Conservation (phyloP, 2,329 filamentous ascomycete genomes). For the Botrytis byssoidea region DNA sequence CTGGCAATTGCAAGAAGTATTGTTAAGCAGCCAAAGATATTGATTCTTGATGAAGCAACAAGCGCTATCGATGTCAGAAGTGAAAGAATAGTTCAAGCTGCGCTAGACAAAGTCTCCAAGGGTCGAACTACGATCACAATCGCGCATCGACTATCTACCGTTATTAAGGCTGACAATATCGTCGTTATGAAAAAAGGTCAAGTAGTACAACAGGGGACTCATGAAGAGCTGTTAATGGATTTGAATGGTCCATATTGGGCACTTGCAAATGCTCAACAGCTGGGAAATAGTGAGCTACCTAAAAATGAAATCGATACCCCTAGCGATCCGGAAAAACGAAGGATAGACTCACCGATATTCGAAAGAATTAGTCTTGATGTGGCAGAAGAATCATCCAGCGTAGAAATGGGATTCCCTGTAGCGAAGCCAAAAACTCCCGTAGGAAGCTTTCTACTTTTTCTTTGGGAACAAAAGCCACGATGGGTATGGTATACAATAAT, state of each 20-base stretch:
- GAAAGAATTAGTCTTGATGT: slow-evolving; percentile 9
- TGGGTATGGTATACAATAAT: slow-evolving; percentile 16
- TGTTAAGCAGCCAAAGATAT: slow-evolving; percentile 55
- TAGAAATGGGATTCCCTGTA: neutral
- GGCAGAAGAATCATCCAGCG: neutral
- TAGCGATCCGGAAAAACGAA: neutral
- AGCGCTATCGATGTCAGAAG: slow-evolving; percentile 76
- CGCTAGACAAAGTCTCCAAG: slow-evolving; percentile 75
- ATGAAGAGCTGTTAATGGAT: slow-evolving; percentile 60
- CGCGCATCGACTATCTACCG: slow-evolving; percentile 83
- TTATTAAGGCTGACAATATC: slow-evolving; percentile 87
- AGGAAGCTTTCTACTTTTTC: slow-evolving; percentile 25
- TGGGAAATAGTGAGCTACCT: slow-evolving; percentile 34
- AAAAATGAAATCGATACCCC: neutral
- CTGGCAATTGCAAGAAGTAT: slow-evolving; percentile 62
- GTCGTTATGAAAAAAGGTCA: slow-evolving; percentile 72
- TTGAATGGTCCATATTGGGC: slow-evolving; percentile 63
- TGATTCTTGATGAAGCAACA: slow-evolving; percentile 62
- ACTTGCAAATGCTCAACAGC: slow-evolving; percentile 62
- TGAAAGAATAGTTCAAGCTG: slow-evolving; percentile 84
- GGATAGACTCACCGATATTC: neutral
- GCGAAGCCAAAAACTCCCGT: neutral
- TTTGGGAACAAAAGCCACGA: slow-evolving; percentile 31
- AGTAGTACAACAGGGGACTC: slow-evolving; percentile 73
- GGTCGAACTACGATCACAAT: slow-evolving; percentile 92